Evolutionary conservation across 140 eudicot genomes (phyloP).

Genomic region (Cichorium intybus): DNA sequence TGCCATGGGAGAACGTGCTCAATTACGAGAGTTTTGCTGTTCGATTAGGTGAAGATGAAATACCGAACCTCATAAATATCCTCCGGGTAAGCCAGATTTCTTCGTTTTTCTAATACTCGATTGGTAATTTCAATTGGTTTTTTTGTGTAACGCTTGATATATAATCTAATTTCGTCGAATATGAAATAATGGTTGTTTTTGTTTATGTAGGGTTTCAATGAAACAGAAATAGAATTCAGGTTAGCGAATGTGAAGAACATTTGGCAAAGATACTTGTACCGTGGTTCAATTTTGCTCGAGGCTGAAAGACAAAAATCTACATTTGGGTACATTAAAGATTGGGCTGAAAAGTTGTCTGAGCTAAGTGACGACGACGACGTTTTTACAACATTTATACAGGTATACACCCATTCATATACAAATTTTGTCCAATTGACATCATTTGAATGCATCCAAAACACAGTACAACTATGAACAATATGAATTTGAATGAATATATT

Average conservation of each 20-base stretch:
- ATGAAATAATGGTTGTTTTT: constrained; percentile 14
- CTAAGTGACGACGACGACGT: constrained; percentile 70
- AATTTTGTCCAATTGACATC: no score
- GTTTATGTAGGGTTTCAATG: constrained; percentile 57
- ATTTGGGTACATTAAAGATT: constrained; percentile 41
- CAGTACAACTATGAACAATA: neutral
- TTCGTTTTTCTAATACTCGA: neutral
- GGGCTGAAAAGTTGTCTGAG: constrained; percentile 63
- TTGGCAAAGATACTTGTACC: constrained; percentile 87
- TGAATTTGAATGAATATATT: no score
- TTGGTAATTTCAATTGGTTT: neutral
- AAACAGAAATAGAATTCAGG: constrained; percentile 81
- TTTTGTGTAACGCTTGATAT: neutral
- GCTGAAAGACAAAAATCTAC: constrained; percentile 77
- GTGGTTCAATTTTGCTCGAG: constrained; percentile 76
- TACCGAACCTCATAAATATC: constrained; percentile 73
- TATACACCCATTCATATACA: constrained; percentile 17
- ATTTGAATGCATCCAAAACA: neutral
- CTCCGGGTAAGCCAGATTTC: constrained; percentile 61
- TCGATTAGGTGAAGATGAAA: constrained; percentile 83
- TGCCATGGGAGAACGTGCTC: constrained; percentile 92
- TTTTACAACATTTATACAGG: constrained; percentile 86
- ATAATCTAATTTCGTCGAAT: neutral
- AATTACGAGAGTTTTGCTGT: constrained; percentile 95
- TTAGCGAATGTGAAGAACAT: constrained; percentile 75